Evolutionary conservation across 2,329 filamentous ascomycete species (phyloP).

Genomic region (Metarhizium guizhouense): DNA sequence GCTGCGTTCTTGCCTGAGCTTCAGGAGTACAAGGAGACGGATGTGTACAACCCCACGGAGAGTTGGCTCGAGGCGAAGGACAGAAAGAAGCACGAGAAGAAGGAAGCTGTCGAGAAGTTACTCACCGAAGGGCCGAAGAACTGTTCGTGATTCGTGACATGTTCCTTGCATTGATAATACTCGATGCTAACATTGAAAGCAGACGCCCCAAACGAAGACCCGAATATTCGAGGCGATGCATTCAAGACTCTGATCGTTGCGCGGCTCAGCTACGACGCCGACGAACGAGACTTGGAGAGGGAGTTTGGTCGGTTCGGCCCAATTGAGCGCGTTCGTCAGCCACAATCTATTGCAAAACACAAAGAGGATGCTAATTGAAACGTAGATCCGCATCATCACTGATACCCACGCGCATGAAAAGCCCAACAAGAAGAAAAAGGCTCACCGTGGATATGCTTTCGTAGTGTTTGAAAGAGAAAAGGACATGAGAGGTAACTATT

Average conservation of each 20-base stretch:
- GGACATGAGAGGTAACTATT: conserved; percentile 90
- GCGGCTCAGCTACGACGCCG: conserved; percentile 80
- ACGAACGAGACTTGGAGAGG: conserved; percentile 80
- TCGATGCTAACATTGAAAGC: conserved; percentile 1
- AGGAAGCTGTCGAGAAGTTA: conserved; percentile 54
- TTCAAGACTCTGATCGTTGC: conserved; percentile 94
- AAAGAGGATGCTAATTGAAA: background rate
- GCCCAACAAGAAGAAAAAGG: conserved; percentile 70
- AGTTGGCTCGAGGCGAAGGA: conserved; percentile 88
- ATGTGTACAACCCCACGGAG: conserved; percentile 73
- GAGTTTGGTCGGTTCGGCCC: conserved; percentile 91
- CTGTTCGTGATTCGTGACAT: conserved; percentile 45
- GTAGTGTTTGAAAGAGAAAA: conserved; percentile 95
- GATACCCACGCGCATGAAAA: conserved; percentile 62
- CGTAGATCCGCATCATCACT: conserved; percentile 76
- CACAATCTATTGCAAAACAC: background rate
- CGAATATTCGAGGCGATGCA: conserved; percentile 83
- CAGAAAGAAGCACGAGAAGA: conserved; percentile 73
- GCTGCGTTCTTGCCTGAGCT: conserved; percentile 67
- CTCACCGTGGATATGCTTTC: conserved; percentile 88
- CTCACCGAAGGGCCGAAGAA: conserved; percentile 53
- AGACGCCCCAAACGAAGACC: conserved; percentile 79
- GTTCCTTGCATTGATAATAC: background rate
- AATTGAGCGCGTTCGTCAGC: conserved; percentile 69
- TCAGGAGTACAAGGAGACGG: conserved; percentile 67